Evolutionary conservation across 805 yeast species (phyloP).

Genomic region (Candida rishiriensis): DNA sequence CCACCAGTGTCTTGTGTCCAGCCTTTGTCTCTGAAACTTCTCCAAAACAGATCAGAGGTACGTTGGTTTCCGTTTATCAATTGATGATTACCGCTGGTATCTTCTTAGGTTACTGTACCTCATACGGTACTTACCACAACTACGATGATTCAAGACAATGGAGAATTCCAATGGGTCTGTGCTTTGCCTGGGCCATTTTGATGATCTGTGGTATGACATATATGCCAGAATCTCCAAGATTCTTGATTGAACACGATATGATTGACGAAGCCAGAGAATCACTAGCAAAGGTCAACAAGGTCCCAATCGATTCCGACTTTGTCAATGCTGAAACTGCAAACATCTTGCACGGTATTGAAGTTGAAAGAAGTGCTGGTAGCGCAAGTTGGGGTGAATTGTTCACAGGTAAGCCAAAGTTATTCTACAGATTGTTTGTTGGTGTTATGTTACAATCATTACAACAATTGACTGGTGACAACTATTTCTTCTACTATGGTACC

Average conservation of each 20-base stretch:
- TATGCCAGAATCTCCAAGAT: slow-evolving; percentile 72
- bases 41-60: slow-evolving; percentile 68
- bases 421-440: slow-evolving; percentile 54
- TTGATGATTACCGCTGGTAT: slow-evolving; percentile 68
- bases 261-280: slow-evolving; percentile 51
- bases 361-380: slow-evolving; percentile 56
- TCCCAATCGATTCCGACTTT: slow-evolving; percentile 47
- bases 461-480: slow-evolving; percentile 71
- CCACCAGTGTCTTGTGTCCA: slow-evolving; percentile 48
- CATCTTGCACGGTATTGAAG: slow-evolving; percentile 56
- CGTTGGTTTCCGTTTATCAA: slow-evolving; percentile 66
- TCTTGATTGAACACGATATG: slow-evolving; percentile 45
- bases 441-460: slow-evolving; percentile 57
- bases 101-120: slow-evolving; percentile 64
- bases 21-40: slow-evolving; percentile 64
- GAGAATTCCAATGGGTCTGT: slow-evolving; percentile 57
- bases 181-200: slow-evolving; percentile 49
- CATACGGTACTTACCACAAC: slow-evolving; percentile 54
- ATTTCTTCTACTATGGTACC: slow-evolving; percentile 67
- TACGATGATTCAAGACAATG: slow-evolving; percentile 52
- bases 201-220: slow-evolving; percentile 46
- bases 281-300: slow-evolving; percentile 55
- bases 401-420: slow-evolving; percentile 60
- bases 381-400: slow-evolving; percentile 64
- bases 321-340: slow-evolving; percentile 48